Evolutionary conservation across 2,329 filamentous ascomycete genomes (phyloP), one percentile per base, ranked within the genome.

Genomic region (Fusarium sacchari): DNA sequence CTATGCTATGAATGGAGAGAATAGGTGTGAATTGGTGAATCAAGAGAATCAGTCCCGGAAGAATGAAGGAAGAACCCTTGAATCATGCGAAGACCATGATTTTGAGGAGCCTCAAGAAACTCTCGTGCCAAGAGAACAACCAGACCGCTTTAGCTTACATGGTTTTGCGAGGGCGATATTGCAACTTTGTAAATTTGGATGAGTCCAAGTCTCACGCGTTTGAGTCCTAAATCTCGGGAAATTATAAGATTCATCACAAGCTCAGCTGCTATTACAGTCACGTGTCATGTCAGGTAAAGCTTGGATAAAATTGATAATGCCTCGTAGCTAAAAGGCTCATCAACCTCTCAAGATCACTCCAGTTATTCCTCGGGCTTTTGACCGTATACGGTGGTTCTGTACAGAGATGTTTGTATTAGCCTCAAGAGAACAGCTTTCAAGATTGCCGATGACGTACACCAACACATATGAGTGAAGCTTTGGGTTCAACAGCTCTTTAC

Each of bases 381-480:
- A 8, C 67, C 67, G 8, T 32, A 69, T 15, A 69, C 59, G 7
- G 52, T 44, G 4, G 67, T 69, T 34, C 67, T 69, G 20, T 5
- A 1, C 1, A 15, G 13, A 42, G n/a, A n/a, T n/a, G n/a, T 8
- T 2, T 4, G 8, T 5, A 15, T 69, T 34, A 69, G 36, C 24
- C 43, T 30, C 5, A 6, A n/a, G 0, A 2, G 4, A 34, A 14
- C 5, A 6, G 2, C 2, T 6, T 2, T 14, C 4, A 5, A 24
- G 3, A 5, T 8, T 6, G 4, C 4, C 2, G 4, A 6, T 14
- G 7, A 46, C 59, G 11, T 59, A 64, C 67, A 58, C 39, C 13
- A 64, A 46, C 6, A 59, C n/a, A 6, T 69, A 69, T 42, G 65
- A 57, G 17, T 69, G 67, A 24, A 69, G 65, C 4, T 24, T 43